These are phyloP conservation scores for Pyrus bretschneideri DNA, from an alignment of 306 rosid species.

Conservation along the genomic window DNA sequence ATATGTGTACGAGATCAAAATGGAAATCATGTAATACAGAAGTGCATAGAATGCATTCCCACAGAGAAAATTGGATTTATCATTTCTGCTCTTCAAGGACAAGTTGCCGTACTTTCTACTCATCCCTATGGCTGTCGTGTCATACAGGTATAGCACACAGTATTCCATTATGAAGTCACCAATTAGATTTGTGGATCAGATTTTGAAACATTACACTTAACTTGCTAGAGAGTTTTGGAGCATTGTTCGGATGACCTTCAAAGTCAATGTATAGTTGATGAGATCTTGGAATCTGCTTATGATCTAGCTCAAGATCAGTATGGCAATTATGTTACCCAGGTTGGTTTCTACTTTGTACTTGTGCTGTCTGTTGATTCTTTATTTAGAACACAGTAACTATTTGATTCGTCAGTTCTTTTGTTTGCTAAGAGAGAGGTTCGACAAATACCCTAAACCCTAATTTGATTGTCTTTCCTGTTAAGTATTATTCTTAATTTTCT, in stretches of 20 bases:
- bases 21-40: constrained; percentile 74
- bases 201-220: not conserved
- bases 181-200: constrained; percentile 1
- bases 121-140: constrained; percentile 81
- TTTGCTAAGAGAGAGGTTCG: not conserved
- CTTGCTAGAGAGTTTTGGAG: constrained; percentile 61
- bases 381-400: not conserved
- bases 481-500: not conserved
- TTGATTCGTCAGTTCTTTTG: not conserved
- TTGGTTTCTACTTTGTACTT: constrained; percentile 11
- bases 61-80: constrained; percentile 42
- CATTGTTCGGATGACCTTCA: constrained; percentile 47
- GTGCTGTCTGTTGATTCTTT: constrained; percentile 2
- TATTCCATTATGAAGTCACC: not conserved
- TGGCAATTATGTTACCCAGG: constrained; percentile 74
- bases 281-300: constrained; percentile 53
- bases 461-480: not conserved
- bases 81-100: constrained; percentile 47
- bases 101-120: constrained; percentile 45
- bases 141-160: constrained; percentile 42
- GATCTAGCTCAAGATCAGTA: constrained; percentile 63
- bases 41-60: constrained; percentile 62
- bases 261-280: constrained; percentile 43
- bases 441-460: not conserved
- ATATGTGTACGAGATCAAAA: constrained; percentile 68